Evolutionary conservation across 768 basidiomycete species (phyloP).

Genomic region (Galerina marginata): DNA sequence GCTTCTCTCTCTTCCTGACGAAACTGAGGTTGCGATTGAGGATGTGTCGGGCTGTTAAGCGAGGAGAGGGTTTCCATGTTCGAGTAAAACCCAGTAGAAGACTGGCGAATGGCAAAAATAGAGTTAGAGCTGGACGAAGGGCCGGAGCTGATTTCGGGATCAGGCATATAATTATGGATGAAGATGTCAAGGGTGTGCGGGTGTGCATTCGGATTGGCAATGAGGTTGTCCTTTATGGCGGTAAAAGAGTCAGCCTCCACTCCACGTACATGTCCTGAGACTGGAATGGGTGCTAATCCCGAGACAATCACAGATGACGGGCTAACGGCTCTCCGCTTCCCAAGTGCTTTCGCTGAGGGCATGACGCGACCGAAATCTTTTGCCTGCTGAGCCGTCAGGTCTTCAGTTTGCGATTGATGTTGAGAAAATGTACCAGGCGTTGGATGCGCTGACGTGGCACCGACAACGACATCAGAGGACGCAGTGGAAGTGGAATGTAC

Average conservation of each 20-base stretch:
- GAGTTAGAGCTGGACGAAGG: too few relatives aligned
- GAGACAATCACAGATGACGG: neutral
- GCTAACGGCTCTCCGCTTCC: slow-evolving; percentile 34
- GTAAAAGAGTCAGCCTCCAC: too few relatives aligned
- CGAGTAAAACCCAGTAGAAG: neutral
- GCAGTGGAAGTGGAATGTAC: neutral
- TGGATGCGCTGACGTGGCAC: neutral
- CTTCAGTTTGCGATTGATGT: neutral
- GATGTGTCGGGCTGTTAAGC: neutral
- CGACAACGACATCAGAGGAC: neutral
- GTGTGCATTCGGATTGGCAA: too few relatives aligned
- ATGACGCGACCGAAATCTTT: neutral
- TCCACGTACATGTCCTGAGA: too few relatives aligned
- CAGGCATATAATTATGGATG: slow-evolving; percentile 1
- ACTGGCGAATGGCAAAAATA: neutral
- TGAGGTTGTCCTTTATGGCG: too few relatives aligned
- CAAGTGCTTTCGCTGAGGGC: slow-evolving; percentile 39
- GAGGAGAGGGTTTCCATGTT: too few relatives aligned
- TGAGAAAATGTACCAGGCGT: neutral
- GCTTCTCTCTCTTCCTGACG: too few relatives aligned
- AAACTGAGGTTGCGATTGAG: neutral
- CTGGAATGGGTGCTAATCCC: too few relatives aligned
- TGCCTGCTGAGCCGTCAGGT: neutral
- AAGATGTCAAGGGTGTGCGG: neutral
- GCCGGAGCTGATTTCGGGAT: neutral